Conservation (phyloP, 1,139 yeast genomes). For the Blastobotrys indianensis region DNA sequence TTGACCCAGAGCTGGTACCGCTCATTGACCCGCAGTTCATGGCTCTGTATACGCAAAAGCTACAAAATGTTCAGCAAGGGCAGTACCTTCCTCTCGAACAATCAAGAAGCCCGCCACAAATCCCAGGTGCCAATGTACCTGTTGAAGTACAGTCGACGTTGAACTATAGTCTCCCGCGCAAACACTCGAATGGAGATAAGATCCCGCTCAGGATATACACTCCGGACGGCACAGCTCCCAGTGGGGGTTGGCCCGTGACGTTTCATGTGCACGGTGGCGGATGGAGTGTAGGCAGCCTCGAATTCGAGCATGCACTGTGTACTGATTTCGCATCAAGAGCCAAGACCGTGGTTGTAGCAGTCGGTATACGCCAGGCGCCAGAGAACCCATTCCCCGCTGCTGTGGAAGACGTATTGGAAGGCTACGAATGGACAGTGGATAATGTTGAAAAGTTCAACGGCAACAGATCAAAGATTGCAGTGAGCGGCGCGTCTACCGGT, state of each 20-base stretch:
- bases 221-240: conserved; percentile 38
- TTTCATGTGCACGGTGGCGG: conserved; percentile 40
- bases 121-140: no score
- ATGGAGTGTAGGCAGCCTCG: conserved; percentile 43
- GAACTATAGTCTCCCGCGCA: no score
- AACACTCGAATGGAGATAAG: no score
- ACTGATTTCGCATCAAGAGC: conserved; percentile 7
- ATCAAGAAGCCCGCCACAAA: no score
- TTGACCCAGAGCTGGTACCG: no score
- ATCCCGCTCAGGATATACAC: conserved; percentile 14
- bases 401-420: conserved; percentile 42
- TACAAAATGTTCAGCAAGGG: no score
- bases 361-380: conserved; percentile 45
- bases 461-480: conserved; percentile 35
- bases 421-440: conserved; percentile 22
- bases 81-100: no score
- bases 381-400: conserved; percentile 46
- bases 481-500: conserved; percentile 49
- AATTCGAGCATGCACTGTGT: conserved; percentile 36
- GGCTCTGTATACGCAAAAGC: no score
- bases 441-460: conserved; percentile 28
- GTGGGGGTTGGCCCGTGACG: conserved; percentile 38
- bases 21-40: no score
- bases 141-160: no score
- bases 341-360: conserved; percentile 15